Base-by-base conservation (phyloP, 768 basidiomycete genomes). In the Cystobasidium onofrii region DNA sequence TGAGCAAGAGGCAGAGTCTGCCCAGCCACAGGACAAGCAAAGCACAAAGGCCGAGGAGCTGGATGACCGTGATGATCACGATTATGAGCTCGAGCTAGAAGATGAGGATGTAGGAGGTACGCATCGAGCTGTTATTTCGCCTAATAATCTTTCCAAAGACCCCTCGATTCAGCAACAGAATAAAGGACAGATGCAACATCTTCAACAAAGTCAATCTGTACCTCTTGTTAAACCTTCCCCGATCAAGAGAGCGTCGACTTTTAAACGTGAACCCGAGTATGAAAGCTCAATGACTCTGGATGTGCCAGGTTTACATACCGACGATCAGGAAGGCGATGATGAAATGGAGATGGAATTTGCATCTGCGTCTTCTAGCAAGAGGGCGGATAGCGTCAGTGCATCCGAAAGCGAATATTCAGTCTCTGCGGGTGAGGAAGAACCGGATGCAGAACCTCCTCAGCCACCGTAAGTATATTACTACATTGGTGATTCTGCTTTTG, bases 1-100 rank as follows among this genome's bases (percentile, higher is more conserved):
- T 31, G 74, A 71, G n/a, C 13, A 52, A 27, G 73, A 63, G 61
- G 76, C 76, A 20, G 52, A 60, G 18, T 70, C 55, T 25, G 44
- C 31, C 18, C 76, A 54, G 27, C 75, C 71, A 20, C 74, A 74
- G 27, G 75, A 75, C 29, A 61, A 67, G 60, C 55, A 61, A 64
- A 57, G 13, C 43, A 1, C 41, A 1, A 29, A 6, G 13, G 36
- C 15, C 29, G 41, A 33, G 10, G 73, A 64, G 15, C 10, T 15
- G 7, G 52, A 62, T 9, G 25, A 46, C 25, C 39, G 20, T 31
- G 76, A 55, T 18, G 69, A 73, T 34, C 65, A 77, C 52, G 77
- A 79, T 57, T 78, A 78, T 72, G 76, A 78, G 57, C 73, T 79
- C n/a, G 78, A 79, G 41, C 65, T 76, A 23, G 76, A 66, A 52